Base-by-base conservation (phyloP, 371 early-diverging fungal genomes). In the Synchytrium microbalum region DNA sequence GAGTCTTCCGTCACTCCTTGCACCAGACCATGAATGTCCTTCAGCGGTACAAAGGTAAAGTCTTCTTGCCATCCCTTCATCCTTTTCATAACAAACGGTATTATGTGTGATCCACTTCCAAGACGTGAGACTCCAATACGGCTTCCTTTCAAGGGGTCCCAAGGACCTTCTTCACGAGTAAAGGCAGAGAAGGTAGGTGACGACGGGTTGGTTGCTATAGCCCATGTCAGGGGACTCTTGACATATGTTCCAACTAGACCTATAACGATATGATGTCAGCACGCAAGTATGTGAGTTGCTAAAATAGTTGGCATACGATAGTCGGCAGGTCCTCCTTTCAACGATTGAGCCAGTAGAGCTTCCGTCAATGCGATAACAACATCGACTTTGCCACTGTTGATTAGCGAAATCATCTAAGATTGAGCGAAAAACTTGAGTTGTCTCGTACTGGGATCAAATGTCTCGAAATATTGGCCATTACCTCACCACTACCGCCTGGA, bases 51-150 rank as follows among this genome's bases (percentile, higher is more conserved):
- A 64, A 90, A 91, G 24, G 73, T 60, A 55, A 82, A 89, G 8
- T 26, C 5, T 10, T 59, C 60, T 29, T 85, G 68, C 90, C 90
- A 89, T 2, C 87, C 86, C 52, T 82, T 84, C 66, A 81, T 76
- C 51, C 86, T 84, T 14, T 89, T 86, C 28, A 90, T 67, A 16
- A 89, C 89, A 65, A 79, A 86, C 13, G 91, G 89, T 77, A 92
- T 91, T 52, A 92, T 87, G 60, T 92, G 90, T 51, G 87, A 86
- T 29, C 93, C 93, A 31, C 88, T 87, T 26, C 93, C 93, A 54
- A 79, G 72, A 16, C 93, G 80, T 25, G 88, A 87, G 66, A 90
- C 82, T 2, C 88, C 91, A 54, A 87, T 85, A 25, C 74, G 82
- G 30, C 80, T 78, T 19, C 81, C 75, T 63, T 77, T 69, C 63